phyloP scores from a whole-genome alignment of 148 eudicot species.

The Chenopodium album region DNA sequence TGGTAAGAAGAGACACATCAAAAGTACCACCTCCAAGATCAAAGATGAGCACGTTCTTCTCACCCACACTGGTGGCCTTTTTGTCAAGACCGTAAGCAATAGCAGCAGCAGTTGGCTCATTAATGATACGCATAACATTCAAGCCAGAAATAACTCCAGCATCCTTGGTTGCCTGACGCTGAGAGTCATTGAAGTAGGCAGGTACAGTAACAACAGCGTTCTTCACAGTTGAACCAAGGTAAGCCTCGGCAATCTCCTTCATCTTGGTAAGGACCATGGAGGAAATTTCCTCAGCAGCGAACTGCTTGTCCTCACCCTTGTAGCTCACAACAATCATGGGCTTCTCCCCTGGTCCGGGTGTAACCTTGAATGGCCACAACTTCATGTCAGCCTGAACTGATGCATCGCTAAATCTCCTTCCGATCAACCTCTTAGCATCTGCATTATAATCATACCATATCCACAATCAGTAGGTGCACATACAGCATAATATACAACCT shows the following conservation, averaged over 20 bases:
- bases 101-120: constrained; percentile 28
- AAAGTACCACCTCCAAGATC: constrained; percentile 31
- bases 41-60: constrained; percentile 24
- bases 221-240: constrained; percentile 17
- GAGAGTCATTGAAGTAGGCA: constrained; percentile 26
- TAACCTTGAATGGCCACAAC: constrained; percentile 22
- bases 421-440: constrained; percentile 20
- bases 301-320: constrained; percentile 26
- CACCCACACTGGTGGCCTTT: constrained; percentile 26
- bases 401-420: constrained; percentile 26
- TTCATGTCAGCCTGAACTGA: constrained; percentile 31
- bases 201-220: constrained; percentile 25
- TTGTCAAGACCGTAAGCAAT: constrained; percentile 30
- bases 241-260: constrained; percentile 25
- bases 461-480: background rate
- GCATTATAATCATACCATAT: background rate
- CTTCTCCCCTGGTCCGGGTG: constrained; percentile 21
- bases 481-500: too few species aligned
- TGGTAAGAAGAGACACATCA: constrained; percentile 33
- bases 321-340: constrained; percentile 22
- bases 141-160: constrained; percentile 26
- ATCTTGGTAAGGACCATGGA: constrained; percentile 24
- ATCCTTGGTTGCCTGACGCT: constrained; percentile 27
- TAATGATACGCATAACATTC: constrained; percentile 24
- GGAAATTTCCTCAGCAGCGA: constrained; percentile 24